Percentiles rank a stretch among this genome's conserved stretches.
These are phyloP conservation scores for Golubevia pallescens DNA, from an alignment of 1,284 basidiomycete species.

Conservation along the genomic window DNA sequence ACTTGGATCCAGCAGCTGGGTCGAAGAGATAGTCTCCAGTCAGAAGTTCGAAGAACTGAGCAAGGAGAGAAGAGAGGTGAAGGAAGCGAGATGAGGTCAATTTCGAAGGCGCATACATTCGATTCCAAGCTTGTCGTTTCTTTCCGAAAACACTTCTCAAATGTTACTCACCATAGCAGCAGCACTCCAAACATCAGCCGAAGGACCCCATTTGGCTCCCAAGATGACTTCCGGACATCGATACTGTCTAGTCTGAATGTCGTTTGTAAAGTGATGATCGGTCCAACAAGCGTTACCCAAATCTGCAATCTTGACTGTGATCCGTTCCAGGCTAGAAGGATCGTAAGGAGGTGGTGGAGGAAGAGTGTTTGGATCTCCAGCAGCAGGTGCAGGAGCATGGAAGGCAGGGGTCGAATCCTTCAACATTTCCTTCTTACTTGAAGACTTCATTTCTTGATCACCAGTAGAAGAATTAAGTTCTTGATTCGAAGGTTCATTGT, in stretches of 20 bases:
- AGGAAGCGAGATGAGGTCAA: not conserved
- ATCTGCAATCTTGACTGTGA: slow-evolving; percentile 99
- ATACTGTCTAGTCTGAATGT: slow-evolving; percentile 96
- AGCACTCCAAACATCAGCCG: slow-evolving; percentile 94
- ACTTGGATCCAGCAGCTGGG: slow-evolving; percentile 78
- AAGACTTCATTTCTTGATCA: not conserved
- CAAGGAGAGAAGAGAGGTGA: slow-evolving; percentile 63
- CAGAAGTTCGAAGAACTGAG: slow-evolving; percentile 75
- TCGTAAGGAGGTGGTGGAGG: slow-evolving; percentile 70
- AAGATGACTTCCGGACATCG: slow-evolving; percentile 96
- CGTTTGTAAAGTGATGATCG: slow-evolving; percentile 91
- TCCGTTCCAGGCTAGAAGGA: slow-evolving; percentile 74
- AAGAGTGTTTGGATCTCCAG: slow-evolving; percentile 69
- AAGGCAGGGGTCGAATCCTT: slow-evolving; percentile 14
- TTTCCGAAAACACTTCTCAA: too few relatives aligned
- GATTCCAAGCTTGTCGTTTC: not conserved
- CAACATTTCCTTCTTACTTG: not conserved
- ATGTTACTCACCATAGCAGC: slow-evolving; percentile 88
- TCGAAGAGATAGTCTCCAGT: slow-evolving; percentile 88
- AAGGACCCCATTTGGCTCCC: slow-evolving; percentile 92
- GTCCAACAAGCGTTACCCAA: slow-evolving; percentile 86
- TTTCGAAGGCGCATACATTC: not conserved
- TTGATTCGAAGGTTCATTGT: not conserved
- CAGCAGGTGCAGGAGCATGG: slow-evolving; percentile 65
- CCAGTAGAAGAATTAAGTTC: not conserved